Evolutionary conservation across 108 stramenopile genomes (phyloP), one percentile per base, ranked within the genome.

Genomic region (Nitzschia sp.): DNA sequence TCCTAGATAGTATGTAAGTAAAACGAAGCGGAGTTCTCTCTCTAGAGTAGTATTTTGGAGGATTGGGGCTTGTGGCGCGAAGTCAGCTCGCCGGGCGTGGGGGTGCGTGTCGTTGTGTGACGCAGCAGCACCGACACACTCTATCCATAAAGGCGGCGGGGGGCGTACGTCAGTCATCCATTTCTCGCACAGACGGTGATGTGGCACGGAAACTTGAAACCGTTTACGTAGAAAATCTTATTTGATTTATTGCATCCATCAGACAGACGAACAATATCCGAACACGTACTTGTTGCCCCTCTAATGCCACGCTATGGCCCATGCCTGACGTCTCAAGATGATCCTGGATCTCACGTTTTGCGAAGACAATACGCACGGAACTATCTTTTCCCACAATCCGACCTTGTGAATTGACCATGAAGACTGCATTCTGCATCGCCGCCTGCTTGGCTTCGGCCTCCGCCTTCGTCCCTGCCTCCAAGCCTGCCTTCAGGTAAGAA

Each of bases 401-500:
- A 9, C 49, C 19, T 21, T 57, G 9, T 11, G 27, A 57, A 25
- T 24, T 19, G 42, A 72, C 45, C 46, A 79, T 76, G 75, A 84
- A 79, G 78, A 79, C 71, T 46, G 72, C 68, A 25, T 68, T 79
- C 58, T 75, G 74, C 59, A 30, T 84, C 46, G 75, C 78, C 24
- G 60, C 74, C 38, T 69, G 63, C 42, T 55, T 84, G 42, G 83
- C 83, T 42, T 79, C 83, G 67, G 83, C 83, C 56, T 54, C 75
- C 35, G 83, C 83, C 57, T 84, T 84, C 63, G 77, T 72, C 38
- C 83, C 83, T 34, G 68, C 72, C 46, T 59, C 75, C 68, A 79
- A 79, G 78, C 75, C 83, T 72, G 78, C 78, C 38, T 84, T 84
- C 72, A 72, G 78, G 83, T 84, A 64, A 63, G 83, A 29, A 9